phyloP scores from a whole-genome alignment of 106 monocot species.

The Allium sativum region DNA sequence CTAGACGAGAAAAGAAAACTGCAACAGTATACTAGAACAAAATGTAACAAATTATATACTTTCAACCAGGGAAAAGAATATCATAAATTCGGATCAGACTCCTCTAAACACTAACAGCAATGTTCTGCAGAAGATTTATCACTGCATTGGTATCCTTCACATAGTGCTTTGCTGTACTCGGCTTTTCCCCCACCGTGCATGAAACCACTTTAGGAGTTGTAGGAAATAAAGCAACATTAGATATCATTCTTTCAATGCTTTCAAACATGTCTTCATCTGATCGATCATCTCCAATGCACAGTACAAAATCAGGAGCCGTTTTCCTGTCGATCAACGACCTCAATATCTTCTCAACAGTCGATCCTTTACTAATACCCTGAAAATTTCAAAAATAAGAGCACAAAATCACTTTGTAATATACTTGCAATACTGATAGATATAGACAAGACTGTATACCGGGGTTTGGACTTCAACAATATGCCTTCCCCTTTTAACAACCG shows the following conservation, averaged over 20 bases:
- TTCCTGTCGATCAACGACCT: background rate
- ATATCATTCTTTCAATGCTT: constrained; percentile 1
- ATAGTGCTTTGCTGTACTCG: constrained; percentile 11
- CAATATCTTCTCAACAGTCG: constrained; percentile 7
- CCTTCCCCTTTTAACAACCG: constrained; percentile 19
- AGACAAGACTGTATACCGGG: constrained; percentile 11
- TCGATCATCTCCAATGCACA: constrained; percentile 18
- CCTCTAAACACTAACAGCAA: background rate
- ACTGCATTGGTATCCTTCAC: constrained; percentile 5
- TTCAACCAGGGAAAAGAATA: no score
- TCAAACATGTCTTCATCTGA: constrained; percentile 22
- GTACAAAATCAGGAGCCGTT: constrained; percentile 6
- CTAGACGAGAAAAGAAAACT: no score
- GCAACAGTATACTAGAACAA: no score
- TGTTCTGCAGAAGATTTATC: background rate
- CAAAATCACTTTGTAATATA: background rate
- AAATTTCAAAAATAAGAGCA: background rate
- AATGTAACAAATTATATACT: no score
- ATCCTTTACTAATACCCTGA: constrained; percentile 15
- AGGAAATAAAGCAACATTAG: background rate
- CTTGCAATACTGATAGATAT: background rate
- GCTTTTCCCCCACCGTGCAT: constrained; percentile 8
- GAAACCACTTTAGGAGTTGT: background rate
- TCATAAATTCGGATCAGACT: no score
- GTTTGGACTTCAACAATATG: constrained; percentile 27